Percentiles rank a stretch among this genome's conserved stretches.
These are phyloP conservation scores for Atalantia buxifolia DNA, from an alignment of 345 rosid genomes.

Conservation along the genomic window DNA sequence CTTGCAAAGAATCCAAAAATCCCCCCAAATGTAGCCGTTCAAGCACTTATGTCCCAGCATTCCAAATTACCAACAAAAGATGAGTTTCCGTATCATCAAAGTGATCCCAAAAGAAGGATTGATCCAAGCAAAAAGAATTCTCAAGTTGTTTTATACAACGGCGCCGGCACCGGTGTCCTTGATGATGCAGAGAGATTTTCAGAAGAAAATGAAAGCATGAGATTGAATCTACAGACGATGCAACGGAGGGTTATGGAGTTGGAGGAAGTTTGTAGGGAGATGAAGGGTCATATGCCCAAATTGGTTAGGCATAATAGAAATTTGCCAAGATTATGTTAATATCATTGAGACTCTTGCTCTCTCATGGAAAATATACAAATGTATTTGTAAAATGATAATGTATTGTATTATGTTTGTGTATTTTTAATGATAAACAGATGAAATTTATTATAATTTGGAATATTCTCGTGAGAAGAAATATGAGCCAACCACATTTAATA, in stretches of 20 bases:
- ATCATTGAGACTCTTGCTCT: background rate
- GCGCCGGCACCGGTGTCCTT: background rate
- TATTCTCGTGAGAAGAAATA: too few species aligned
- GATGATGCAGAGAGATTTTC: slow-evolving; percentile 24
- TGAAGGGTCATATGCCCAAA: slow-evolving; percentile 54
- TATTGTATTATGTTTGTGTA: background rate
- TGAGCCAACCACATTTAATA: too few species aligned
- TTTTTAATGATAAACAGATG: too few species aligned
- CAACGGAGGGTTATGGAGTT: slow-evolving; percentile 47
- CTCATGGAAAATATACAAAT: background rate
- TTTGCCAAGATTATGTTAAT: slow-evolving; percentile 60
- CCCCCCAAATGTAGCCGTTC: slow-evolving; percentile 64
- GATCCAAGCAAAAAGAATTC: slow-evolving; percentile 6
- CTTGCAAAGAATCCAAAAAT: slow-evolving; percentile 78
- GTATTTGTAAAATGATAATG: background rate
- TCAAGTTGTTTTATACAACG: background rate
- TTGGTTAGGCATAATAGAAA: slow-evolving; percentile 35
- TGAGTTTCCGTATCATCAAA: slow-evolving; percentile 7
- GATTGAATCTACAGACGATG: slow-evolving; percentile 38
- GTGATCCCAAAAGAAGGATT: background rate
- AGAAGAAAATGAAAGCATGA: slow-evolving; percentile 32
- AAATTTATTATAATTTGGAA: too few species aligned
- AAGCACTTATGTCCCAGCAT: slow-evolving; percentile 64
- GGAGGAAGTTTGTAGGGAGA: slow-evolving; percentile 54
- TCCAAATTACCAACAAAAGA: slow-evolving; percentile 6